Conservation (phyloP, 2,329 filamentous ascomycete species). For the Pseudocercospora ulei region DNA sequence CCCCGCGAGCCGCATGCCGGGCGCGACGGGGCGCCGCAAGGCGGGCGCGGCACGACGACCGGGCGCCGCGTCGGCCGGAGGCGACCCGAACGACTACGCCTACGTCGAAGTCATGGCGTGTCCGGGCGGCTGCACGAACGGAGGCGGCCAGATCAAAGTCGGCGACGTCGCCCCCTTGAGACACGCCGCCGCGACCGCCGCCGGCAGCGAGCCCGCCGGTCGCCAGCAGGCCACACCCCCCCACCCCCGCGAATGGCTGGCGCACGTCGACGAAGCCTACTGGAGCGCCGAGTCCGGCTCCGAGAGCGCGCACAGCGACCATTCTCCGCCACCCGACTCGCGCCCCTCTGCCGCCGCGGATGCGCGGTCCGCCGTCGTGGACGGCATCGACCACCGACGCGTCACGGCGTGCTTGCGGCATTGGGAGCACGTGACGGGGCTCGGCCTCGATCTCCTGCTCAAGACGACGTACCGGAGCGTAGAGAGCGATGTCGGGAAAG, state of each 20-base stretch:
- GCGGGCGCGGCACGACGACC: constrained; percentile 38
- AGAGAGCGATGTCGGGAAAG: constrained; percentile 87
- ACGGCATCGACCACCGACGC: constrained; percentile 53
- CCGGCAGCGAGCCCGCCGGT: constrained; percentile 32
- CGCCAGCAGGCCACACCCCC: constrained; percentile 43
- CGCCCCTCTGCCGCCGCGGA: constrained; percentile 27
- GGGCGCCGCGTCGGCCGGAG: constrained; percentile 32
- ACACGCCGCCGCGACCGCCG: constrained; percentile 26
- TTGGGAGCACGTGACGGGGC: constrained; percentile 64
- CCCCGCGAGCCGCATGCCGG: constrained; percentile 66
- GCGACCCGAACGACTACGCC: constrained; percentile 54
- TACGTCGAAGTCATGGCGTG: constrained; percentile 99
- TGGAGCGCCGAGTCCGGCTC: constrained; percentile 30
- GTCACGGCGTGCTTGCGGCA: constrained; percentile 61
- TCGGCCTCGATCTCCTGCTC: constrained; percentile 61
- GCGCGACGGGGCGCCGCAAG: constrained; percentile 51
- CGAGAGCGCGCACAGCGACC: constrained; percentile 12
- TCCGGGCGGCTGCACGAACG: constrained; percentile 96
- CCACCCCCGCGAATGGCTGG: constrained; percentile 79
- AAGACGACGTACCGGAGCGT: constrained; percentile 87
- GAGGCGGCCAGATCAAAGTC: constrained; percentile 87
- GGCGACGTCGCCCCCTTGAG: constrained; percentile 56
- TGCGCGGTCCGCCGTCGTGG: constrained; percentile 24
- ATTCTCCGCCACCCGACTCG: constrained; percentile 22
- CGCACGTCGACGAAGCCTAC: constrained; percentile 54